These are phyloP conservation scores for Didymella glomerata DNA, from an alignment of 2,329 filamentous ascomycete genomes.

Conservation along the genomic window DNA sequence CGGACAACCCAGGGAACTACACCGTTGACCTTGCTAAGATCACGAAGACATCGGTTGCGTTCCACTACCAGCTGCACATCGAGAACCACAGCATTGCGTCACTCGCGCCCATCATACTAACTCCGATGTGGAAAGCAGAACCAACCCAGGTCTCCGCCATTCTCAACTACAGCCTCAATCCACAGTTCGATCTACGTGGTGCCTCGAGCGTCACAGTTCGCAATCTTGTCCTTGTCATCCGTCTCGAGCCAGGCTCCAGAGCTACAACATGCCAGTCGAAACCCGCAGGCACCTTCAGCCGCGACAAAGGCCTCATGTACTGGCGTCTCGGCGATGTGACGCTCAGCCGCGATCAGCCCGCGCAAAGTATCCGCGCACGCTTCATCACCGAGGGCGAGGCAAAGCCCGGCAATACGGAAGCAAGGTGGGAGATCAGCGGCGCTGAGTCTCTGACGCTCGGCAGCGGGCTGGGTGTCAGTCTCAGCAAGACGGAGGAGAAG, in stretches of 20 bases:
- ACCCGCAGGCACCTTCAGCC: conserved; percentile 78
- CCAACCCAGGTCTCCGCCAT: conserved; percentile 86
- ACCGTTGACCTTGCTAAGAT: conserved; percentile 76
- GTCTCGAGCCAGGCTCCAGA: conserved; percentile 69
- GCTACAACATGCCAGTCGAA: conserved; percentile 77
- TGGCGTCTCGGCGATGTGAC: conserved; percentile 83
- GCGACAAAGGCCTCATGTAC: conserved; percentile 79
- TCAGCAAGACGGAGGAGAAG: conserved; percentile 53
- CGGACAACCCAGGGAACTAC: conserved; percentile 80
- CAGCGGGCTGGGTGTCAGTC: conserved; percentile 69
- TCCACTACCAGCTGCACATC: conserved; percentile 89
- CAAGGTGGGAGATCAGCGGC: conserved; percentile 75
- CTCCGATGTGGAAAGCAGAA: conserved; percentile 82
- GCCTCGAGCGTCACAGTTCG: conserved; percentile 66
- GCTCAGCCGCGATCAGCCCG: conserved; percentile 63
- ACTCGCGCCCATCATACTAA: conserved; percentile 77
- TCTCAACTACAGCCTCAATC: conserved; percentile 84
- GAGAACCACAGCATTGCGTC: conserved; percentile 62
- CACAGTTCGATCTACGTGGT: conserved; percentile 61
- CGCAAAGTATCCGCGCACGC: conserved; percentile 82
- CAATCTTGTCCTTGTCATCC: conserved; percentile 78
- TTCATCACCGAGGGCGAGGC: conserved; percentile 78
- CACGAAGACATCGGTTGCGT: conserved; percentile 77
- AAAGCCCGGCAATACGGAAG: conserved; percentile 79
- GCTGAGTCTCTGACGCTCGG: conserved; percentile 59